Conservation (phyloP, 1,284 basidiomycete genomes). For the Rhodotorula mucilaginosa region DNA sequence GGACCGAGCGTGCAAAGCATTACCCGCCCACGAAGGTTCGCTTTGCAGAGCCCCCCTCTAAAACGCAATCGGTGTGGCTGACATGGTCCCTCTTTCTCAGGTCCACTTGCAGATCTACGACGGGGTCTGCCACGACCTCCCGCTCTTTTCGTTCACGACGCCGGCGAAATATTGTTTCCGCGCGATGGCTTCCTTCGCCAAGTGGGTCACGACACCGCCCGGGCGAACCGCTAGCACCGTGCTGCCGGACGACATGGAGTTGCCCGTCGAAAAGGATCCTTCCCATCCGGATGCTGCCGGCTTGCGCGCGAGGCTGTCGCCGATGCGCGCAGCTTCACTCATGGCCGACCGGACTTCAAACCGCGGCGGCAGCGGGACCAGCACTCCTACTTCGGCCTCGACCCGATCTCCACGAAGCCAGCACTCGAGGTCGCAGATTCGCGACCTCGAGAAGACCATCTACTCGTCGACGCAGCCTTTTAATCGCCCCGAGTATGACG, state of each 20-base stretch:
- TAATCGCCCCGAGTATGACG: conserved; percentile 44
- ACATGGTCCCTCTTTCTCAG: neutral
- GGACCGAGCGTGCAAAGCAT: conserved; percentile 40
- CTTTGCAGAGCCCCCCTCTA: neutral
- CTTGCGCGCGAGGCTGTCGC: neutral
- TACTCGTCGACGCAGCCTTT: conserved; percentile 40
- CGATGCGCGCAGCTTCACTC: neutral
- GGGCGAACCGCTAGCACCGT: conserved; percentile 1
- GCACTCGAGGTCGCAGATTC: neutral
- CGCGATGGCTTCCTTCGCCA: conserved; percentile 47
- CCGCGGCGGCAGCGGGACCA: neutral
- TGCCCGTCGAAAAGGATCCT: conserved; percentile 21
- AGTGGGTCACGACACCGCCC: conserved; percentile 29
- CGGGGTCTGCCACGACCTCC: conserved; percentile 55
- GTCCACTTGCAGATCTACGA: conserved; percentile 79
- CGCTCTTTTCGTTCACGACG: conserved; percentile 51
- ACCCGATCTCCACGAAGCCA: neutral
- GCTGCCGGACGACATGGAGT: conserved; percentile 4
- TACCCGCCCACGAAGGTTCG: conserved; percentile 63
- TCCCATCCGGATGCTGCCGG: conserved; percentile 4
- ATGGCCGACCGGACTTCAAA: neutral
- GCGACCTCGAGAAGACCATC: conserved; percentile 41
- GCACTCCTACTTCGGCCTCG: neutral
- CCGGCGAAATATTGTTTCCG: conserved; percentile 51
- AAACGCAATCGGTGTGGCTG: neutral